These are phyloP conservation scores for Eudorina sp. DNA, from an alignment of 139 green algal genomes.

Conservation along the genomic window DNA sequence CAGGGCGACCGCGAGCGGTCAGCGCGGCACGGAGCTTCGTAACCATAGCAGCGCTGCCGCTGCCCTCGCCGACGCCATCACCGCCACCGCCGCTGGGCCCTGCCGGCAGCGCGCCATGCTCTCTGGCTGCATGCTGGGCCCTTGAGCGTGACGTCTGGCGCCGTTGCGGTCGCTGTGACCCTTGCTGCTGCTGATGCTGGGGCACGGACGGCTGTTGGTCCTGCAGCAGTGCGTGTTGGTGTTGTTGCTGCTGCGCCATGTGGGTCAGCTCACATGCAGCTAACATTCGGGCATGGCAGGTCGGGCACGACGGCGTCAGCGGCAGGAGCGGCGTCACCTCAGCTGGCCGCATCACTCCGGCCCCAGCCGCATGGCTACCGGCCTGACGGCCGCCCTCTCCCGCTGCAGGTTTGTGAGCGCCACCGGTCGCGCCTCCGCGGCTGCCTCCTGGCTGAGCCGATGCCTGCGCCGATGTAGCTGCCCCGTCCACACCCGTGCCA, in stretches of 20 bases:
- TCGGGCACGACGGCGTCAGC: constrained; percentile 3
- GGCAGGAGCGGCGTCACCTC: not conserved
- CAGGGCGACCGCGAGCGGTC: not conserved
- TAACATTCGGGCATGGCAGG: not conserved
- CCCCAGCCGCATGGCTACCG: too few relatives aligned
- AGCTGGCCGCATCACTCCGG: too few relatives aligned
- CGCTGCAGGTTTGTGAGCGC: too few relatives aligned
- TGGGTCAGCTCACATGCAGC: not conserved
- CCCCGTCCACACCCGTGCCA: too few relatives aligned
- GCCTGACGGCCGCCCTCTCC: too few relatives aligned
- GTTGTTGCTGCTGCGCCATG: not conserved
- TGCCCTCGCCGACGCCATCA: too few relatives aligned
- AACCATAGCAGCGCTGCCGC: not conserved
- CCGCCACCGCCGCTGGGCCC: too few relatives aligned
- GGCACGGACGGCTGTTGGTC: not conserved
- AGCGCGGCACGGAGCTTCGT: not conserved
- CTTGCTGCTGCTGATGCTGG: not conserved
- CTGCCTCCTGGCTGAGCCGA: too few relatives aligned
- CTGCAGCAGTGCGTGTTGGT: not conserved
- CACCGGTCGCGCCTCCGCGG: too few relatives aligned
- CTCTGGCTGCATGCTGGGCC: not conserved
- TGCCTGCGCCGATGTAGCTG: too few relatives aligned
- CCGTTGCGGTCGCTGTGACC: not conserved
- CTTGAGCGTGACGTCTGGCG: not conserved
- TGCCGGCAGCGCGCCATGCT: not conserved